Base-by-base conservation (phyloP, 345 rosid species). In the Pugionium cornutum region DNA sequence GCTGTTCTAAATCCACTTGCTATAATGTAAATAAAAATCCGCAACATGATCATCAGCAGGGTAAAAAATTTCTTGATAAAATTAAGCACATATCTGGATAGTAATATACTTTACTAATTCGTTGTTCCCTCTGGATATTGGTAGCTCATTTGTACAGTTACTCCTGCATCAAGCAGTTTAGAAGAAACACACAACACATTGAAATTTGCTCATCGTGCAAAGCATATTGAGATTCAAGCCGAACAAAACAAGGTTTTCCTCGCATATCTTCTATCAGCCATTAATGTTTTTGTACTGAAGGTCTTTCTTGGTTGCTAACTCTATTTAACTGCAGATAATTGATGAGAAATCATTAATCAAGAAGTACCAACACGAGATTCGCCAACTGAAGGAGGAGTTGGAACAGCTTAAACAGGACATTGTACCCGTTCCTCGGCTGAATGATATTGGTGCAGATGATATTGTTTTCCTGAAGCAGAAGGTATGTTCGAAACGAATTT, bases 171-270 rank as follows among this genome's bases (percentile, higher is more conserved):
- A 57, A 90, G 97, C 78, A 94, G 79, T 79, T 83, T 89, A 2
- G 99, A 95, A 79, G 99, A 95, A 84, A 90, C 99, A 33, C 97
- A 95, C 64, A 95, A 95, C 80, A 95, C 99, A 39, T 75, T 95
- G 75, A 95, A 95, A 80, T 95, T 95, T 77, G 99, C 99, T 42
- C 99, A 91, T 75, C 99, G 96, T 75, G 89, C 96, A 60, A 95
- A 95, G 65, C 99, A 95, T 72, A 95, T 95, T 77, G 99, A 95
- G 81, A 89, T 95, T 73, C 95, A 81, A 81, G 95, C 96, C 34
- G 82, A 88, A 66, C 96, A 84, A 65, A 95, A 95, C 80, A 95
- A 87, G 97, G 99, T 90, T 74, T 49, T 44, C 57, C 25, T 57
- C 49, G 3, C 58, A 39, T 73, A 49, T 57, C 25, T 65, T 53